Percentiles rank a stretch among this genome's conserved stretches.
Evolutionary conservation across 2,329 filamentous ascomycete genomes (phyloP).

Genomic region (Ascochyta lentis): DNA sequence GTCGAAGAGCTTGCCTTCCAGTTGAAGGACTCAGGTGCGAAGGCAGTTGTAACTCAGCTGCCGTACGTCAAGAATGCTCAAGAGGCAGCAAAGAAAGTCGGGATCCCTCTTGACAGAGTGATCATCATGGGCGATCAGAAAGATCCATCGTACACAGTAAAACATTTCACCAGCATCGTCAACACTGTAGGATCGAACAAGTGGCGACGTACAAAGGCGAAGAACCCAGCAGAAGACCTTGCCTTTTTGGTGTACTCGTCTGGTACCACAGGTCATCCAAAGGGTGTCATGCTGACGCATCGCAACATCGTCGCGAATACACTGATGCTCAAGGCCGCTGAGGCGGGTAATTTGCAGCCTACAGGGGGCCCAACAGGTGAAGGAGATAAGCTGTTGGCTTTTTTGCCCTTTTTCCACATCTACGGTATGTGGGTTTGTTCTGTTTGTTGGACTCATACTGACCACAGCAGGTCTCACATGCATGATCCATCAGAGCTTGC

Average conservation of each 20-base stretch:
- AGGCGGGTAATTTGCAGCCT: conserved; percentile 61
- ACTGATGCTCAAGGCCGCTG: conserved; percentile 50
- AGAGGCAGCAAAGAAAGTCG: conserved; percentile 72
- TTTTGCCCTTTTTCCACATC: conserved; percentile 90
- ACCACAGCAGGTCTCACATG: conserved; percentile 66
- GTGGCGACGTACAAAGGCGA: conserved; percentile 63
- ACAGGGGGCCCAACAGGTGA: conserved; percentile 65
- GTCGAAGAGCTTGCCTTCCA: conserved; percentile 84
- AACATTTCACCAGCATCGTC: conserved; percentile 75
- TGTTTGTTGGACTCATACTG: neutral
- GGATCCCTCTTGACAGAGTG: conserved; percentile 74
- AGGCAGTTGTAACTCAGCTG: conserved; percentile 76
- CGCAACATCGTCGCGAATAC: conserved; percentile 79
- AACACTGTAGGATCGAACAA: conserved; percentile 67
- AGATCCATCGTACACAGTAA: conserved; percentile 65
- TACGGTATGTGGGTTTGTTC: conserved; percentile 65
- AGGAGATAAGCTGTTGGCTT: conserved; percentile 76
- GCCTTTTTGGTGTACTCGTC: conserved; percentile 88
- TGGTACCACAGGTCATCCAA: conserved; percentile 89
- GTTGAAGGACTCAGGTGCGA: conserved; percentile 77
- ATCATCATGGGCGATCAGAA: conserved; percentile 75
- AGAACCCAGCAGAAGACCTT: conserved; percentile 71
- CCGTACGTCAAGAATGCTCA: conserved; percentile 68
- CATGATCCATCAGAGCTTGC: conserved; percentile 72
- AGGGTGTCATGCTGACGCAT: conserved; percentile 89